Base-by-base conservation (phyloP, 345 rosid species). In the Boechera divaricarpa region DNA sequence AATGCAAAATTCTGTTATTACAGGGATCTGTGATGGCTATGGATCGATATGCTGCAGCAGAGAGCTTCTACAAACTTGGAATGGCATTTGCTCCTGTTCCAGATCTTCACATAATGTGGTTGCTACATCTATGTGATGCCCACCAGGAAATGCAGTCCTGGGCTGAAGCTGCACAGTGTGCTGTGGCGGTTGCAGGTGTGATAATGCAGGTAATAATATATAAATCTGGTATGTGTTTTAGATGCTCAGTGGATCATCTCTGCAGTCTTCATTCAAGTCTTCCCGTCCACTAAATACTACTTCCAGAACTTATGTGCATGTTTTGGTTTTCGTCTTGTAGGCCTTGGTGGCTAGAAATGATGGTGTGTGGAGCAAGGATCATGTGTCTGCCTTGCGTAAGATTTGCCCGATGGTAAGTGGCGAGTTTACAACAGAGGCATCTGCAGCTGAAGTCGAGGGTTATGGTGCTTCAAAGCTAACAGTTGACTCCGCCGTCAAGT, bases 71-170 rank as follows among this genome's bases (percentile, higher is more conserved):
- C 79, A 95, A 90, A 85, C 96, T 95, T 80, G 99, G 97, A 68
- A 91, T 95, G 94, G 99, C 99, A 62, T 95, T 95, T 88, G 89
- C 98, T 54, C 93, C 98, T 73, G 99, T 95, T 76, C 99, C 99
- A 0, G 99, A 95, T 84, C 99, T 95, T 84, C 98, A 95, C 82
- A 92, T 95, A 62, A 95, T 95, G 99, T 95, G 99, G 98, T 87
- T 95, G 77, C 79, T 95, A 76, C 99, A 95, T 88, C 82, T 95
- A 57, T 95, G 99, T 76, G 99, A 95, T 83, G 98, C 99, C 1
- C 99, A 92, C 85, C 99, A 95, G 85, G 99, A 95, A 87, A 95
- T 95, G 98, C 99, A 92, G 82, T 92, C 99, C 52, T 95, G 89
- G 87, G 98, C 99, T 77, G 98, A 95, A 85, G 97, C 99, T 74